Evolutionary conservation across 2,329 filamentous ascomycete species (phyloP).

Genomic region (Pyrenophora graminea): DNA sequence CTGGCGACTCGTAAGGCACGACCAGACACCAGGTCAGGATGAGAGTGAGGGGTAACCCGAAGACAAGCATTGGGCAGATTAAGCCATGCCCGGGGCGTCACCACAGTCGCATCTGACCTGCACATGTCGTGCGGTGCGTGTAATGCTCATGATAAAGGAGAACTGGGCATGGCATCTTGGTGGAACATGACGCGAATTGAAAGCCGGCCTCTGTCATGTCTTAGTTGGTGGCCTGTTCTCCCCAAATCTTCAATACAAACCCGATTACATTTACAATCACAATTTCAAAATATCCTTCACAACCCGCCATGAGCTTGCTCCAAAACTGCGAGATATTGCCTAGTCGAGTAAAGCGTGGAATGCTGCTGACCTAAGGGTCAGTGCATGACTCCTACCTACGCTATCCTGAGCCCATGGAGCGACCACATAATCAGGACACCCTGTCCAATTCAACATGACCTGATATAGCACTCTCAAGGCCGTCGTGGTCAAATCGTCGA

Average conservation of each 20-base stretch:
- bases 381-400: conserved; percentile 34
- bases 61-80: not conserved
- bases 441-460: conserved; percentile 23
- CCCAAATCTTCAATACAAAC: conserved; percentile 34
- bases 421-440: conserved; percentile 25
- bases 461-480: conserved; percentile 18
- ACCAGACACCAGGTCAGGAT: not conserved
- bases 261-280: conserved; percentile 11
- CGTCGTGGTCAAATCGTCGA: conserved; percentile 19
- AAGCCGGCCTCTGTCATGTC: conserved; percentile 31
- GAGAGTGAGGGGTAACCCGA: conserved; percentile 6
- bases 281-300: not conserved
- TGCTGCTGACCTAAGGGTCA: conserved; percentile 18
- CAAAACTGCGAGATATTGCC: conserved; percentile 35
- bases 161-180: conserved; percentile 1
- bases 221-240: conserved; percentile 39
- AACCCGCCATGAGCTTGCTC: not conserved
- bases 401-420: conserved; percentile 19
- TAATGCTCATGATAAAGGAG: conserved; percentile 6
- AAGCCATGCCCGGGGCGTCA: not conserved
- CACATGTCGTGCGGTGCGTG: conserved; percentile 7
- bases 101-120: conserved; percentile 5
- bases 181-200: conserved; percentile 13
- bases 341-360: conserved; percentile 23
- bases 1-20: conserved; percentile 11